A percentile compares a stretch with the other conserved stretches of the same genome.
Evolutionary conservation across 139 green algal species (phyloP).

Genomic region (Chlorella sorokiniana): DNA sequence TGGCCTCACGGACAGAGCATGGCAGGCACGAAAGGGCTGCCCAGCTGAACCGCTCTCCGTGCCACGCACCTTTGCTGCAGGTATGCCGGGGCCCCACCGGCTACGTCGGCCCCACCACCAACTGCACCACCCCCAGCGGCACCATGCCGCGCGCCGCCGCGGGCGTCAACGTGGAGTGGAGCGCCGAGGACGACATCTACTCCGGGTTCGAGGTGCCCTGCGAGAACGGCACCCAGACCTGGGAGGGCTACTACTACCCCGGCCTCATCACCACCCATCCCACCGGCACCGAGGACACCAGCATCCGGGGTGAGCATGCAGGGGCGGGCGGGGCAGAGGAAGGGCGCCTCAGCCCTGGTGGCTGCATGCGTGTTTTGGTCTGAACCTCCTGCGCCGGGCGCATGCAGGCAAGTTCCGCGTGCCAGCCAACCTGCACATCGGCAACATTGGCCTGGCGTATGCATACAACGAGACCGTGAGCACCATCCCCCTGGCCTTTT

Average conservation of each 20-base stretch:
- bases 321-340: no score
- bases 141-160: conserved; percentile 24
- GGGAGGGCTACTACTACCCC: conserved; percentile 54
- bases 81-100: conserved; percentile 39
- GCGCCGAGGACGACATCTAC: not conserved
- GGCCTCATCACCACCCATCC: conserved; percentile 64
- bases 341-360: no score
- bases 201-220: conserved; percentile 40
- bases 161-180: not conserved
- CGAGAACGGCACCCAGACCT: conserved; percentile 54
- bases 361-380: no score
- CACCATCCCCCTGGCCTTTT: conserved; percentile 52
- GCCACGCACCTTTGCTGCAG: not conserved
- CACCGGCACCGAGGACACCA: conserved; percentile 66
- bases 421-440: conserved; percentile 69
- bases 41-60: no score
- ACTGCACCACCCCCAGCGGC: conserved; percentile 29
- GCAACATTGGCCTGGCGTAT: conserved; percentile 66
- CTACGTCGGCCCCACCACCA: conserved; percentile 33
- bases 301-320: conserved; percentile 47
- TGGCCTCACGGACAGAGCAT: no score
- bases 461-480: conserved; percentile 43
- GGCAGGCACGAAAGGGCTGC: no score
- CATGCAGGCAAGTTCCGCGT: no score
- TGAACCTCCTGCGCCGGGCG: no score